These are phyloP conservation scores for Phytophthora brassicae DNA, from an alignment of 352 stramenopile genomes.

Conservation along the genomic window DNA sequence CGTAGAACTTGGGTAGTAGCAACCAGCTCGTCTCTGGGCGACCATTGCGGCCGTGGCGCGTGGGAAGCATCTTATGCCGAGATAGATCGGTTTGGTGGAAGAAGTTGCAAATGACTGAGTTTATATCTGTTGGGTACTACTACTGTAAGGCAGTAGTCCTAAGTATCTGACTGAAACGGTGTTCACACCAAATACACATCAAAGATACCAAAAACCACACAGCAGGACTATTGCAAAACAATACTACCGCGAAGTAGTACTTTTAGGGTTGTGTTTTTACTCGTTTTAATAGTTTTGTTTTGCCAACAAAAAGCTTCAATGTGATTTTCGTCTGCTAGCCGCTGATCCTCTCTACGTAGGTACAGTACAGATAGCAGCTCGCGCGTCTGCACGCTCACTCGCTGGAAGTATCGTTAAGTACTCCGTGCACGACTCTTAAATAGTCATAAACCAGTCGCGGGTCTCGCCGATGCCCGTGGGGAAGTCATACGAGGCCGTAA, in stretches of 20 bases:
- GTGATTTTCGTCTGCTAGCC: background rate
- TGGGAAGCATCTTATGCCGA: slow-evolving; percentile 34
- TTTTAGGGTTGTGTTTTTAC: background rate
- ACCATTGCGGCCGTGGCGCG: slow-evolving; percentile 34
- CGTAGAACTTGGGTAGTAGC: slow-evolving; percentile 66
- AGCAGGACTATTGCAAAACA: no score
- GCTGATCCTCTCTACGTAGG: slow-evolving; percentile 10
- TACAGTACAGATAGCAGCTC: slow-evolving; percentile 18
- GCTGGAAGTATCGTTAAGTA: slow-evolving; percentile 12
- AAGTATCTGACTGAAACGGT: slow-evolving; percentile 3
- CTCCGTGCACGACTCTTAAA: slow-evolving; percentile 19
- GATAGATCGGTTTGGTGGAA: slow-evolving; percentile 4
- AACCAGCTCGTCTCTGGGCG: slow-evolving; percentile 67
- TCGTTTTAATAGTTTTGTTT: slow-evolving; percentile 10
- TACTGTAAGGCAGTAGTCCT: background rate
- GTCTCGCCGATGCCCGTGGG: slow-evolving; percentile 61
- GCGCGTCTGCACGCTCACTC: background rate
- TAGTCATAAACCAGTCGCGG: slow-evolving; percentile 69
- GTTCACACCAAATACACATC: slow-evolving; percentile 12
- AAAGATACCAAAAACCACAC: no score
- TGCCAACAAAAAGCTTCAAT: slow-evolving; percentile 22
- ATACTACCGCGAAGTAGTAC: no score
- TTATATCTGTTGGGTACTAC: background rate
- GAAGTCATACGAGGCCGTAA: slow-evolving; percentile 63
- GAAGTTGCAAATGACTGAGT: slow-evolving; percentile 26